These are phyloP conservation scores for Candolleomyces eurysporus DNA, from an alignment of 768 basidiomycete species.

Conservation along the genomic window DNA sequence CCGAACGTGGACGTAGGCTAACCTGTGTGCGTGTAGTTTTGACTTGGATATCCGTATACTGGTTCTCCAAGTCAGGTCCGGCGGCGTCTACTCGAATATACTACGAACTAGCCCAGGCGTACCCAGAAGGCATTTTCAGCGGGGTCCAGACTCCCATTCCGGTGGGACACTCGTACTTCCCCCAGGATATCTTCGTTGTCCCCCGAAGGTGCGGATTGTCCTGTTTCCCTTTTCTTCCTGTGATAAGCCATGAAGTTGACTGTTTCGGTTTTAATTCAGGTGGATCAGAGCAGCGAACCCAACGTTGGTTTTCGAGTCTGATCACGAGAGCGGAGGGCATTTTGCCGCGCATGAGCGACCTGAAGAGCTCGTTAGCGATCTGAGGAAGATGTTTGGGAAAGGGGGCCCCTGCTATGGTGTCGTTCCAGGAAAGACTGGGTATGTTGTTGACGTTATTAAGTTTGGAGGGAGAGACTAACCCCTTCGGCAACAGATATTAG, in stretches of 20 bases:
- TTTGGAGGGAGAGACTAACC: not conserved
- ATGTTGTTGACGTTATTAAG: not conserved
- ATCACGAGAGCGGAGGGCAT: constrained; percentile 43
- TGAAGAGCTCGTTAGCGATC: constrained; percentile 33
- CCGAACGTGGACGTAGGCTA: too few relatives aligned
- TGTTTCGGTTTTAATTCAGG: constrained; percentile 22
- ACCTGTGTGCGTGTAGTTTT: constrained; percentile 33
- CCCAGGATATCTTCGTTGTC: constrained; percentile 38
- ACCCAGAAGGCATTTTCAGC: constrained; percentile 9
- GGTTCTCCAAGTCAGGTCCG: constrained; percentile 58
- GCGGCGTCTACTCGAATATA: constrained; percentile 59
- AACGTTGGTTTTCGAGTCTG: constrained; percentile 31
- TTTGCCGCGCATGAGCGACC: constrained; percentile 38
- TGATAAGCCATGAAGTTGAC: not conserved
- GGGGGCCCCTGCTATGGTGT: constrained; percentile 24
- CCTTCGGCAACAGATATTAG: too few relatives aligned
- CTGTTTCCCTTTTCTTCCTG: not conserved
- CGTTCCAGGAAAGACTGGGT: constrained; percentile 11
- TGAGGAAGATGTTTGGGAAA: constrained; percentile 44
- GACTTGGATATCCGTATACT: constrained; percentile 56
- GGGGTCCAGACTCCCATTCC: constrained; percentile 29
- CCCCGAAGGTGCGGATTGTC: constrained; percentile 31
- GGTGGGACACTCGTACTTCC: constrained; percentile 51
- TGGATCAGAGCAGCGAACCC: constrained; percentile 34
- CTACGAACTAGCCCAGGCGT: constrained; percentile 39